Evolutionary conservation across 2,329 filamentous ascomycete genomes (phyloP).

Genomic region (Monilinia laxa): DNA sequence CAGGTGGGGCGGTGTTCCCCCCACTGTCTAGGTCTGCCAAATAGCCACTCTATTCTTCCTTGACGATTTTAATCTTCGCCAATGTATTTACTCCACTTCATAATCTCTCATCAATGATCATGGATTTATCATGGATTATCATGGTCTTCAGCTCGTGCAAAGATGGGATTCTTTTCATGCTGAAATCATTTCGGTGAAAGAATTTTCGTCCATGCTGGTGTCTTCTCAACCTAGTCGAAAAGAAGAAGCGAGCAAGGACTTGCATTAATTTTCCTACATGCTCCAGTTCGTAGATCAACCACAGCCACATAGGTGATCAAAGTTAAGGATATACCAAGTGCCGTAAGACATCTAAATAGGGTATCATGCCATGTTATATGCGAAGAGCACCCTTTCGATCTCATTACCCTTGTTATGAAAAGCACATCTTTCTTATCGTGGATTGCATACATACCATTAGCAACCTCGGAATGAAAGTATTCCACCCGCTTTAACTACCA

Average conservation of each 20-base stretch:
- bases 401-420: not conserved
- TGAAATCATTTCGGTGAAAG: not conserved
- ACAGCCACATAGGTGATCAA: not conserved
- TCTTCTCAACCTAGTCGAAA: not conserved
- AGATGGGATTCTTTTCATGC: not conserved
- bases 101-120: not conserved
- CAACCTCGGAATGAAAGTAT: not conserved
- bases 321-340: not conserved
- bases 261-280: not conserved
- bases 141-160: not conserved
- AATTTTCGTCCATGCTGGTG: not conserved
- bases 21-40: not conserved
- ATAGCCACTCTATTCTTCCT: not conserved
- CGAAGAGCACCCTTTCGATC: not conserved
- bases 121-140: no score
- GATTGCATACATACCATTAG: not conserved
- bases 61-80: not conserved
- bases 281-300: slow-evolving; percentile 7
- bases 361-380: not conserved
- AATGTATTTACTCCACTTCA: not conserved
- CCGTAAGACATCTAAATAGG: not conserved
- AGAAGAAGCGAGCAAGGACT: not conserved
- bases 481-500: not conserved
- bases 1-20: not conserved
- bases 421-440: not conserved